Evolutionary conservation across 1,284 basidiomycete species (phyloP).

Genomic region (Afroboletus lepidellus): DNA sequence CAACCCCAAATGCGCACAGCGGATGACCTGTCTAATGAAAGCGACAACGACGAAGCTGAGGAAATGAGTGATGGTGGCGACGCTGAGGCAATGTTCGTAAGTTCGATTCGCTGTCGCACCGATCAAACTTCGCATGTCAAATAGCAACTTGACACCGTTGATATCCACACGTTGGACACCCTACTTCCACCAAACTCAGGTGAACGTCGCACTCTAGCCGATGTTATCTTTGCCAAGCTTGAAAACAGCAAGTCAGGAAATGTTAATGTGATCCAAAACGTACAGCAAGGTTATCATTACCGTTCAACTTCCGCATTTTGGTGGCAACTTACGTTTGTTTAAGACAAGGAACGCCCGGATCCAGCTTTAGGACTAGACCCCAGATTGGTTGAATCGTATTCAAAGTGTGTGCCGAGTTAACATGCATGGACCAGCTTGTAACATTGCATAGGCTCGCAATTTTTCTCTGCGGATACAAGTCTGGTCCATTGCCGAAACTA

Average conservation of each 20-base stretch:
- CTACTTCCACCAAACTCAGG: conserved; percentile 71
- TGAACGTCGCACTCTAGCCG: conserved; percentile 85
- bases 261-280: conserved; percentile 54
- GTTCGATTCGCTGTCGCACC: conserved; percentile 23
- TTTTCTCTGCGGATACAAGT: conserved; percentile 90
- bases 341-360: conserved; percentile 71
- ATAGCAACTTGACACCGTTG: conserved; percentile 87
- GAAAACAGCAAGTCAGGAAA: conserved; percentile 54
- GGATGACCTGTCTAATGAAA: conserved; percentile 48
- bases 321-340: conserved; percentile 1
- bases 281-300: conserved; percentile 53
- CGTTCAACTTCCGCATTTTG: background rate
- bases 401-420: conserved; percentile 60
- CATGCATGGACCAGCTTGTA: background rate
- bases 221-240: conserved; percentile 94
- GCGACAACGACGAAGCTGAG: conserved; percentile 49
- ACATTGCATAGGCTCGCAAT: conserved; percentile 62
- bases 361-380: conserved; percentile 93
- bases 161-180: conserved; percentile 81
- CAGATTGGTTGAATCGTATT: conserved; percentile 94
- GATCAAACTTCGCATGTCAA: conserved; percentile 17
- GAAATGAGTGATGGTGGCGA: conserved; percentile 52
- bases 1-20: conserved; percentile 28
- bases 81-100: conserved; percentile 59
- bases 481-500: conserved; percentile 93